phyloP scores from a whole-genome alignment of 1,284 basidiomycete genomes.

The Cronartium ribicola region DNA sequence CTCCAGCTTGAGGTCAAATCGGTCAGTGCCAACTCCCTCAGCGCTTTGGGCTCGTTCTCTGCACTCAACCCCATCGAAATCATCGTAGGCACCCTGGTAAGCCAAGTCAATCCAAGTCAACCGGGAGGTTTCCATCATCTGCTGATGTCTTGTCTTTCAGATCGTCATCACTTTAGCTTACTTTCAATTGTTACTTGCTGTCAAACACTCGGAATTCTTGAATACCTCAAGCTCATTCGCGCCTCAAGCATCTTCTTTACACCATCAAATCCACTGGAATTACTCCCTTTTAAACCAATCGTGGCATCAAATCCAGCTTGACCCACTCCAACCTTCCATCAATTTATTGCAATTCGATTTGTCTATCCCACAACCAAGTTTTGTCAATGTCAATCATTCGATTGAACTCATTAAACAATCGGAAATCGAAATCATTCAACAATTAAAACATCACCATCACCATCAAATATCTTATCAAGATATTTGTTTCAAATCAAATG shows the following conservation, averaged over 20 bases:
- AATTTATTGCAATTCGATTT: background rate
- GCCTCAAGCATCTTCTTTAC: background rate
- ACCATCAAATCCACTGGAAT: background rate
- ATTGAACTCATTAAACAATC: background rate
- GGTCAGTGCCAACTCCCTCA: background rate
- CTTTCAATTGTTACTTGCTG: constrained; percentile 51
- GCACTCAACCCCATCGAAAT: constrained; percentile 38
- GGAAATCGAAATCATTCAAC: background rate
- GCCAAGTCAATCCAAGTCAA: constrained; percentile 38
- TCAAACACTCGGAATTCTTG: constrained; percentile 50
- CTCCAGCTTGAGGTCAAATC: background rate
- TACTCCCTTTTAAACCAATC: background rate
- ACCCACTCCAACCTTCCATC: background rate
- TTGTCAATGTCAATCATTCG: background rate
- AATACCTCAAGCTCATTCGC: constrained; percentile 7
- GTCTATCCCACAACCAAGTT: background rate
- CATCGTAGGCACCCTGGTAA: constrained; percentile 33
- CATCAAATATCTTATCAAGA: background rate
- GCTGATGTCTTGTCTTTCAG: constrained; percentile 49
- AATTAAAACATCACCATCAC: background rate
- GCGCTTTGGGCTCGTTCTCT: background rate
- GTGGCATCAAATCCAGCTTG: constrained; percentile 2
- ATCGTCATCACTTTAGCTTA: constrained; percentile 52
- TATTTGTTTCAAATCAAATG: constrained; percentile 7
- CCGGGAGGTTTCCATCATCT: no score